Percentiles rank a stretch among this genome's conserved stretches.
These are phyloP conservation scores for Cyberlindnera galapagoensis DNA, from an alignment of 805 yeast genomes.

Conservation along the genomic window DNA sequence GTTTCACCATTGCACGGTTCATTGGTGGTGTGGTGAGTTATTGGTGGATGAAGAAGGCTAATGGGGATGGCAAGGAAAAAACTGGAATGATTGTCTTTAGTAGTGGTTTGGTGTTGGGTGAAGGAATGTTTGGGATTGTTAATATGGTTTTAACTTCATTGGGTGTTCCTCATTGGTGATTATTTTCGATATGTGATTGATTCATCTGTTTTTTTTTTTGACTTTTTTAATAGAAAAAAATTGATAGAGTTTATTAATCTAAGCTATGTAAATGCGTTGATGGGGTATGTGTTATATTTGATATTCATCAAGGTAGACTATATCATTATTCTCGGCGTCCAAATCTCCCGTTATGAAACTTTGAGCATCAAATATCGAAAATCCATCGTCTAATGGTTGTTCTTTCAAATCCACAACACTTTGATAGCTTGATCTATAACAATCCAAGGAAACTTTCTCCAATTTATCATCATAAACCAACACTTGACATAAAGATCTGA, in stretches of 20 bases:
- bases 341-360: conserved; percentile 32
- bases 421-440: conserved; percentile 79
- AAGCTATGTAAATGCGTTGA: no score
- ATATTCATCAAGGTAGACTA: conserved; percentile 45
- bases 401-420: conserved; percentile 62
- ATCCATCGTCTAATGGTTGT: conserved; percentile 23
- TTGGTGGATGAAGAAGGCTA: conserved; percentile 42
- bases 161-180: conserved; percentile 47
- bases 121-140: conserved; percentile 80
- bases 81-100: conserved; percentile 82
- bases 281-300: conserved; percentile 26
- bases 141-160: conserved; percentile 73
- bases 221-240: no score
- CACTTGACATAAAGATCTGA: conserved; percentile 81
- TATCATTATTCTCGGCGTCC: conserved; percentile 29
- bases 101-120: conserved; percentile 90
- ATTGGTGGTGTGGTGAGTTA: conserved; percentile 74
- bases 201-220: conserved; percentile 5
- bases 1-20: conserved; percentile 89
- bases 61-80: conserved; percentile 38
- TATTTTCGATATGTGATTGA: no score
- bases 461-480: conserved; percentile 80
- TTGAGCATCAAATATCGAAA: conserved; percentile 37
- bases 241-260: no score
- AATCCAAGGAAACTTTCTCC: conserved; percentile 55